Evolutionary conservation across 495 filamentous ascomycete species (phyloP).

Genomic region (Beverwykella pulmonaria): DNA sequence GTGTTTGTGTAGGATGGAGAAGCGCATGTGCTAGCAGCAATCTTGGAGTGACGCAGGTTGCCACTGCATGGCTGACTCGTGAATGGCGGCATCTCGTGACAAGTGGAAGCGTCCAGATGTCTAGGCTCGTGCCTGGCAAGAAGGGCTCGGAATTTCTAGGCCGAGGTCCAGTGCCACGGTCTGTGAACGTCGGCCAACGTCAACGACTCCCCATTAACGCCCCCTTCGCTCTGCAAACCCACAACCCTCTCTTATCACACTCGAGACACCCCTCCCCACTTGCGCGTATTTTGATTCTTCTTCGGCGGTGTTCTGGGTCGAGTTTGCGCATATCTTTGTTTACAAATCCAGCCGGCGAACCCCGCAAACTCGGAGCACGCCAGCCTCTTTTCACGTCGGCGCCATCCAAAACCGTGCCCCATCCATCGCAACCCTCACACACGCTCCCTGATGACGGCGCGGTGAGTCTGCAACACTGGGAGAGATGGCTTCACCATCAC

Average conservation of each 20-base stretch:
- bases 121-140: background rate
- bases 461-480: conserved; percentile 31
- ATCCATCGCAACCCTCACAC: background rate
- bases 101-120: background rate
- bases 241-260: background rate
- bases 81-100: conserved; percentile 1
- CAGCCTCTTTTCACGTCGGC: conserved; percentile 27
- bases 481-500: conserved; percentile 75
- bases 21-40: no score
- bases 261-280: background rate
- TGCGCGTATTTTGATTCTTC: background rate
- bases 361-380: conserved; percentile 25
- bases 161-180: conserved; percentile 5
- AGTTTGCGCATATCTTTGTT: conserved; percentile 12
- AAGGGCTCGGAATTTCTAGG: background rate
- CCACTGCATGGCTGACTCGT: background rate
- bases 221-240: background rate
- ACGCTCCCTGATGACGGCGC: conserved; percentile 32
- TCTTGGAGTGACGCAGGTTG: background rate
- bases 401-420: background rate
- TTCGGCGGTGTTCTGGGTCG: background rate
- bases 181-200: background rate
- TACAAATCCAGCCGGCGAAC: conserved; percentile 19
- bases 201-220: background rate
- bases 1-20: no score